Base-by-base conservation (phyloP, 1,284 basidiomycete genomes). In the Rhodotorula sp. region DNA sequence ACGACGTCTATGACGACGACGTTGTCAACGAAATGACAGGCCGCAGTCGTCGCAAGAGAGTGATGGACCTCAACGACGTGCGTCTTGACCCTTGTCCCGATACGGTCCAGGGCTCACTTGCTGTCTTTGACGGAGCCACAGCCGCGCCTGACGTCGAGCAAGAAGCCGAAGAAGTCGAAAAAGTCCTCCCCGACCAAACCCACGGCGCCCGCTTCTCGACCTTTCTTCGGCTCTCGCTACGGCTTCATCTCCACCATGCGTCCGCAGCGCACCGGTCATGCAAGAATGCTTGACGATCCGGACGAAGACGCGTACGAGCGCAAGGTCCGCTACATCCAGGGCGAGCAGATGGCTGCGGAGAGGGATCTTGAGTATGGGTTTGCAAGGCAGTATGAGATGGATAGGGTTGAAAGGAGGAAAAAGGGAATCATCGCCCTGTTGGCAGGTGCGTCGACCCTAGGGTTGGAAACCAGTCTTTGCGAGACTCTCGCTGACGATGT, bases 311-410 rank as follows among this genome's bases (percentile, higher is more conserved):
- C 36, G 29, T 57, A 51, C 58, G 65, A 67, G 4, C 27, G 39
- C 57, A 60, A 61, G 47, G 39, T 57, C 39, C 29, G 61, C 8
- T 53, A 60, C 53, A 58, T 66, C n/a, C 53, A 64, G 49, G 48
- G 53, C 3, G 46, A 67, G 39, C 47, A 63, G 36, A 57, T 53
- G 9, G 64, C 61, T 0, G 32, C 70, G 1, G 70, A 65, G 63
- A 68, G 68, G 62, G 71, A 73, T 30, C 55, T 70, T 52, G 67
- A 70, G 55, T 73, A 67, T 9, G 67, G 67, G 2, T 73, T 67
- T 44, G 71, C 71, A 24, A 5, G 64, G 7, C 59, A 67, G 49
- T 24, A 36, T 29, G 65, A 59, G 27, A 34, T 66, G 29, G 52
- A 51, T 6, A 11, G 52, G 8, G 9, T 65, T 32, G 19, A 58